Percentiles rank a stretch among this genome's conserved stretches.
These are phyloP conservation scores for Russula dissimulans DNA, from an alignment of 768 basidiomycete genomes.

Conservation along the genomic window DNA sequence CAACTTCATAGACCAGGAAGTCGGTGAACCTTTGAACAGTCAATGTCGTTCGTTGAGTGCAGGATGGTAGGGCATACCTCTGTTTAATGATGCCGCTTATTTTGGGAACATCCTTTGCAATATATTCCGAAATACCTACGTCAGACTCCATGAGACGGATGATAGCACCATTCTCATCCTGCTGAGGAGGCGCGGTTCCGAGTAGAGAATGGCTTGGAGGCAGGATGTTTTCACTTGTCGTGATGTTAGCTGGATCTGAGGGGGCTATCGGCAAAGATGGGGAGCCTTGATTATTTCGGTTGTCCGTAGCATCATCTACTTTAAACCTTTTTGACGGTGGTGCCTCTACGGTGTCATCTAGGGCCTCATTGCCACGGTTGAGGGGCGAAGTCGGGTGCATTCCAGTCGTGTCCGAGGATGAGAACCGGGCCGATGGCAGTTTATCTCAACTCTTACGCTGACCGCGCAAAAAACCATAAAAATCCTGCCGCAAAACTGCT, in stretches of 20 bases:
- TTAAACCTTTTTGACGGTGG: slow-evolving; percentile 34
- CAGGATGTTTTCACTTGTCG: slow-evolving; percentile 27
- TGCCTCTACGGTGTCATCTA: slow-evolving; percentile 19
- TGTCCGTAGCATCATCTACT: slow-evolving; percentile 20
- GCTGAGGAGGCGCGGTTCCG: slow-evolving; percentile 44
- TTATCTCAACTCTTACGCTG: slow-evolving; percentile 46
- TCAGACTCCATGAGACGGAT: slow-evolving; percentile 62
- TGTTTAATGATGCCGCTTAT: slow-evolving; percentile 96
- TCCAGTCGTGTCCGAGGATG: neutral
- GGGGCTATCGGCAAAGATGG: slow-evolving; percentile 26
- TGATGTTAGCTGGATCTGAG: neutral
- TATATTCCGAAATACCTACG: slow-evolving; percentile 87
- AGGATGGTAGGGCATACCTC: slow-evolving; percentile 42
- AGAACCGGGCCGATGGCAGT: slow-evolving; percentile 13
- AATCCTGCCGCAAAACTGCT: slow-evolving; percentile 77
- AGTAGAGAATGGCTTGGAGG: slow-evolving; percentile 71
- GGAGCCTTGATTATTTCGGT: slow-evolving; percentile 3
- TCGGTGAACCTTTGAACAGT: slow-evolving; percentile 74
- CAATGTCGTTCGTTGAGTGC: neutral
- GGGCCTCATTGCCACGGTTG: slow-evolving; percentile 18
- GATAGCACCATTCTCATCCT: slow-evolving; percentile 40
- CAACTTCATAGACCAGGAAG: slow-evolving; percentile 90
- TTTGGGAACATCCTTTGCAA: slow-evolving; percentile 55
- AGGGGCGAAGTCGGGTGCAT: slow-evolving; percentile 2
- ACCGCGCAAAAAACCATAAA: slow-evolving; percentile 44